Evolutionary conservation across 1,284 basidiomycete species (phyloP).

Genomic region (Agroathelia rolfsii): DNA sequence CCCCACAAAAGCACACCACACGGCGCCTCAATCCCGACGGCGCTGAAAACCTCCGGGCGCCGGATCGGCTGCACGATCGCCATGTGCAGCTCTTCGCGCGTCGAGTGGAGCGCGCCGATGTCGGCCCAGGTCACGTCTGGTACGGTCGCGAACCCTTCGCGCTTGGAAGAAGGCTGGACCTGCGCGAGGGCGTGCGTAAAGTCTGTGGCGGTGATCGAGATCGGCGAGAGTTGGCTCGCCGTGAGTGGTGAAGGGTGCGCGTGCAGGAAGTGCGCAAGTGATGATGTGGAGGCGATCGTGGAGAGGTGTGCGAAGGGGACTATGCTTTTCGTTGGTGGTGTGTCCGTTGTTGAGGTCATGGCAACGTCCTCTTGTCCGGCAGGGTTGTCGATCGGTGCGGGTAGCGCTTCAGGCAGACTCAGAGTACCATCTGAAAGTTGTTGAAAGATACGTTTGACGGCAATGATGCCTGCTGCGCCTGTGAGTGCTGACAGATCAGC

Average conservation of each 20-base stretch:
- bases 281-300: conserved; percentile 41
- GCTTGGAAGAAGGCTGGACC: conserved; percentile 92
- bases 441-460: conserved; percentile 93
- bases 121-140: conserved; percentile 95
- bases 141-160: conserved; percentile 95
- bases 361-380: conserved; percentile 24
- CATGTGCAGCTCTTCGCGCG: conserved; percentile 77
- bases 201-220: conserved; percentile 75
- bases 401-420: conserved; percentile 35
- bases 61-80: conserved; percentile 92
- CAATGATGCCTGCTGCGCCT: conserved; percentile 89
- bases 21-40: conserved; percentile 84
- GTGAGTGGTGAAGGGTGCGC: conserved; percentile 78
- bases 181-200: conserved; percentile 75
- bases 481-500: conserved; percentile 89
- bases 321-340: too few relatives aligned
- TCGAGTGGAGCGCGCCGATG: conserved; percentile 83
- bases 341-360: conserved; percentile 42
- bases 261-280: conserved; percentile 84
- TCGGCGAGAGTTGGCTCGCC: conserved; percentile 64
- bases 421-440: conserved; percentile 65
- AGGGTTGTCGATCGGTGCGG: conserved; percentile 3
- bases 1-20: conserved; percentile 91
- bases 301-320: conserved; percentile 34
- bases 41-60: conserved; percentile 76